A percentile compares a stretch with the other conserved stretches of the same genome.
Conservation (phyloP, 371 early-diverging fungal genomes). For the Mortierella sp. region DNA sequence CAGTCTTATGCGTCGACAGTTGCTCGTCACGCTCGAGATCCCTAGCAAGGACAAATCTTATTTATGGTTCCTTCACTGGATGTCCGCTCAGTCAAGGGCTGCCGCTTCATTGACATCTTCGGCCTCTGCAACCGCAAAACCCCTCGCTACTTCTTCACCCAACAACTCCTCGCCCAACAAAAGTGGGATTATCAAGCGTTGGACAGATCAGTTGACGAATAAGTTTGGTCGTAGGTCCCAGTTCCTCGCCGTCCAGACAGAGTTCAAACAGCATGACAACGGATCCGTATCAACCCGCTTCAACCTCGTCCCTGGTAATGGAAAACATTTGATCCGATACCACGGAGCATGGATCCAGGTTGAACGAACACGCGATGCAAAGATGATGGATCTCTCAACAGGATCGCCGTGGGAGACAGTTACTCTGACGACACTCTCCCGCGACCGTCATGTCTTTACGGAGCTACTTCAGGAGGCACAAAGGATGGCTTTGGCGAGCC, state of each 20-base stretch:
- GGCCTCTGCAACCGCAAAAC: background rate
- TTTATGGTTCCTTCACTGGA: slow-evolving; percentile 95
- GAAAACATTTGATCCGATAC: slow-evolving; percentile 89
- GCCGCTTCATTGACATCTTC: background rate
- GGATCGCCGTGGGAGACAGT: slow-evolving; percentile 96
- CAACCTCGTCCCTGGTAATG: slow-evolving; percentile 92
- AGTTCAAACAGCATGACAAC: slow-evolving; percentile 90
- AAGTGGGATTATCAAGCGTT: slow-evolving; percentile 48
- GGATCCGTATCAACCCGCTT: slow-evolving; percentile 88
- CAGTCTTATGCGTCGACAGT: slow-evolving; percentile 74
- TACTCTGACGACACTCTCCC: slow-evolving; percentile 88
- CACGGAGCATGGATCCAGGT: slow-evolving; percentile 90
- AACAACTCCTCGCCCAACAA: background rate
- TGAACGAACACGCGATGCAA: slow-evolving; percentile 83
- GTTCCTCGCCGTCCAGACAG: slow-evolving; percentile 90
- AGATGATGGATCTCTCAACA: slow-evolving; percentile 90
- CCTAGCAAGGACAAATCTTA: slow-evolving; percentile 94
- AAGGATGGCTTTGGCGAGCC: slow-evolving; percentile 81
- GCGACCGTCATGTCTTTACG: slow-evolving; percentile 81
- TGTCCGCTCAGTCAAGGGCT: slow-evolving; percentile 69
- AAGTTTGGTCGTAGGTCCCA: slow-evolving; percentile 59
- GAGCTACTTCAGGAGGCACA: slow-evolving; percentile 87
- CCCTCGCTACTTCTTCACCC: too few relatives aligned
- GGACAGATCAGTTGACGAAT: slow-evolving; percentile 49
- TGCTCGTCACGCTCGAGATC: slow-evolving; percentile 94